A percentile compares a stretch with the other conserved stretches of the same genome.
phyloP scores from a whole-genome alignment of 441 rosid genomes.

The Pelargonium cotyledonis region DNA sequence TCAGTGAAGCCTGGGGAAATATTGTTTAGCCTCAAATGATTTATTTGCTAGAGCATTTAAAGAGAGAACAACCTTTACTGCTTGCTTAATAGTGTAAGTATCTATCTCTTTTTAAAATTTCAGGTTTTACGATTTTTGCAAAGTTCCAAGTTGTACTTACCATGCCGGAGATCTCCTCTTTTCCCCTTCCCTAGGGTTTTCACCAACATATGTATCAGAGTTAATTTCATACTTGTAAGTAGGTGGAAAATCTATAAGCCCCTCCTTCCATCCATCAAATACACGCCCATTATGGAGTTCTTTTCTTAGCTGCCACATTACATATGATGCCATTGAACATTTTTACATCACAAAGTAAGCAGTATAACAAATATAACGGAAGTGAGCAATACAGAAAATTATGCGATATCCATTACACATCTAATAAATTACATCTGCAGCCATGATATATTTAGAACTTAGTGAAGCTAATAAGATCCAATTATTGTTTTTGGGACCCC shows the following conservation, averaged over 20 bases:
- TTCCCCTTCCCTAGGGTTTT: conserved; percentile 68
- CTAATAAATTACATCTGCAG: too few species aligned
- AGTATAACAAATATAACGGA: background rate
- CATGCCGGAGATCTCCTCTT: conserved; percentile 98
- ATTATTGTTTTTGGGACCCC: background rate
- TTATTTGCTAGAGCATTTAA: background rate
- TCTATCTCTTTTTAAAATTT: background rate
- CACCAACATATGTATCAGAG: conserved; percentile 73
- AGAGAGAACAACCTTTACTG: background rate
- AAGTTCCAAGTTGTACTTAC: conserved; percentile 30
- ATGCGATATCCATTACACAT: background rate
- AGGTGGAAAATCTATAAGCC: conserved; percentile 73
- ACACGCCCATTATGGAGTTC: conserved; percentile 71
- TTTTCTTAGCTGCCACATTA: conserved; percentile 51
- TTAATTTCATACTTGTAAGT: conserved; percentile 89
- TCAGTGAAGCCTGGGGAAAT: too few species aligned
- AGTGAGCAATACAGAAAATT: background rate
- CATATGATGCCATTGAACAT: conserved; percentile 17
- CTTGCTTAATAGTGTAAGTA: background rate
- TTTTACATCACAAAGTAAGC: background rate
- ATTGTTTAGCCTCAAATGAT: background rate
- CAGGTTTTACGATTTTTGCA: background rate
- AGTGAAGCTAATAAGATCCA: background rate
- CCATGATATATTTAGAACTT: background rate
- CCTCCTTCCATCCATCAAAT: conserved; percentile 97